Conservation (phyloP, 495 filamentous ascomycete species). For the Monascus purpureus region DNA sequence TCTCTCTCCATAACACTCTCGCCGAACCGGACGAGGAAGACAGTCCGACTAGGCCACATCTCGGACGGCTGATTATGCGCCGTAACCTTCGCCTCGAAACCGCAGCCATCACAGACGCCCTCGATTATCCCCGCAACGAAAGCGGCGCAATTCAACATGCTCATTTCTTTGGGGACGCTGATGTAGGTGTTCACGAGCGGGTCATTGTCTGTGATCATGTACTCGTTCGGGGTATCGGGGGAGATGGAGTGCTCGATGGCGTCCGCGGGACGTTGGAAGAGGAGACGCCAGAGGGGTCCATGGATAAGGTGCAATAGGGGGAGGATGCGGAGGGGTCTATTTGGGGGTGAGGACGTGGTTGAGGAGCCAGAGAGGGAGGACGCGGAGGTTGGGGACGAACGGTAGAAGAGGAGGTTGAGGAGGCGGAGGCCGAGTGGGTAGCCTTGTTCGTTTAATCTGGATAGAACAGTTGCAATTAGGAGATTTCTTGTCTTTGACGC, state of each 20-base stretch:
- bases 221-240: slow-evolving; percentile 71
- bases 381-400: slow-evolving; percentile 43
- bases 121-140: slow-evolving; percentile 93
- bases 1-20: slow-evolving; percentile 84
- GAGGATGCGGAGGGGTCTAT: slow-evolving; percentile 76
- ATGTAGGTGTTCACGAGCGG: slow-evolving; percentile 90
- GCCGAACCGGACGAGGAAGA: slow-evolving; percentile 86
- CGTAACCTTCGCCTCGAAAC: slow-evolving; percentile 76
- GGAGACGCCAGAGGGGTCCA: slow-evolving; percentile 75
- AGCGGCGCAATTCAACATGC: slow-evolving; percentile 87
- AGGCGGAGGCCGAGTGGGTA: slow-evolving; percentile 89
- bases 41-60: slow-evolving; percentile 90
- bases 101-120: slow-evolving; percentile 84
- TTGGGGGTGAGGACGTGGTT: slow-evolving; percentile 47
- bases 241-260: slow-evolving; percentile 80
- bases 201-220: slow-evolving; percentile 97
- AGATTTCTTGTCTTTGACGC: no score
- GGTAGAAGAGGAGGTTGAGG: slow-evolving; percentile 82
- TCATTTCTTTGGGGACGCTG: slow-evolving; percentile 87
- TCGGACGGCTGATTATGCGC: slow-evolving; percentile 75
- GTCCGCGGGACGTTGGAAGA: slow-evolving; percentile 82
- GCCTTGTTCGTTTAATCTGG: slow-evolving; percentile 86
- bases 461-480: no score
- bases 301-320: slow-evolving; percentile 90
- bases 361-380: slow-evolving; percentile 74